Evolutionary conservation across 148 eudicot species (phyloP), one percentile per base, ranked within the genome.

Genomic region (Amaranthus cruentus): DNA sequence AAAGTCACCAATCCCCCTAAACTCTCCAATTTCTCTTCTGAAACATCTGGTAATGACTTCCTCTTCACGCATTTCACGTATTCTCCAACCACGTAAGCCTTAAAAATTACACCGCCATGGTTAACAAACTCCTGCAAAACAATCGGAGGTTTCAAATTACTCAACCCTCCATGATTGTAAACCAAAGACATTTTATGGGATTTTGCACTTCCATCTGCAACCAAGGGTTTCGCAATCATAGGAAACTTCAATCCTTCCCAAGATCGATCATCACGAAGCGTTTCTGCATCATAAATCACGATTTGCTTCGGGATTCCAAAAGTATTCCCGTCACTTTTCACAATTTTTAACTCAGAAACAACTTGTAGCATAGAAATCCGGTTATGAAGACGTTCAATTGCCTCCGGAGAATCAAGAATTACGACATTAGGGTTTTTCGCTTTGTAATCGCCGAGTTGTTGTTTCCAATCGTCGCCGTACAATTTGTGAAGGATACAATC

Each of bases 51-150:
- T 72, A 91, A 78, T 2, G 97, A 91, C 73, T 82, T 85, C 69
- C 93, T 80, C 79, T 85, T 89, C 52, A 91, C 93, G 62, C 97
- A 91, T 72, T 81, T 83, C 65, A 91, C 91, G 53, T 85, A 76
- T 50, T 86, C 83, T 4, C 97, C 93, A 2, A 79, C 97, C 38
- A 91, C 96, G 58, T 87, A 91, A 59, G 87, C 93, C 76, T 91
- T 91, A 68, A 91, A 91, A 18, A 91, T 87, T 18, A 91, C 87
- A 47, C 93, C 93, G 0, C 97, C 97, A 43, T 89, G 90, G 66
- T 91, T 91, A 8, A 91, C 85, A 71, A 91, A 91, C 62, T 91
- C 93, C 48, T 91, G 96, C 66, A 91, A 69, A 47, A 91, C 93
- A 74, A 86, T 81, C 14, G 96, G 89, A 0, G 88, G 84, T 52